Conservation (phyloP, 2,329 filamentous ascomycete species). For the Hysterium pulicare region DNA sequence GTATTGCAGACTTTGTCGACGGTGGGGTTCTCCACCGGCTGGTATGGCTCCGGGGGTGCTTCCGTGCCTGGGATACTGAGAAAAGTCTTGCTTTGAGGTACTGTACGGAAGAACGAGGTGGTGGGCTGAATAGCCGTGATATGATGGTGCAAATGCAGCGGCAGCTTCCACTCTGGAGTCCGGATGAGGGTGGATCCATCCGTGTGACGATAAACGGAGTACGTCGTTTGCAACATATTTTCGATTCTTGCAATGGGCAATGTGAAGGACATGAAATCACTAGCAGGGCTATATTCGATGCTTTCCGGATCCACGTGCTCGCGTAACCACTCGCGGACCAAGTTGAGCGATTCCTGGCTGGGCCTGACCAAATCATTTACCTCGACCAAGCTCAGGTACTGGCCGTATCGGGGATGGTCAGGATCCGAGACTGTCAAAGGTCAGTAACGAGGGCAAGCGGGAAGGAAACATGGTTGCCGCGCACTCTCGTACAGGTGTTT, state of each 20-base stretch:
- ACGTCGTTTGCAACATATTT: slow-evolving; percentile 43
- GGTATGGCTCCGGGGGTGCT: no score
- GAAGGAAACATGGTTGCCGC: no score
- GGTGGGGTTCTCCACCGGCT: slow-evolving; percentile 4
- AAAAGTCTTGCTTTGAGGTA: slow-evolving; percentile 8
- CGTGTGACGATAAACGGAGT: slow-evolving; percentile 44
- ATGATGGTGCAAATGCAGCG: slow-evolving; percentile 50
- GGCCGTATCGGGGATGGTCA: no score
- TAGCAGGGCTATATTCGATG: slow-evolving; percentile 43
- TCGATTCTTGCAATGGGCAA: slow-evolving; percentile 48
- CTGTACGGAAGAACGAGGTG: slow-evolving; percentile 48
- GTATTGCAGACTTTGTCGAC: slow-evolving; percentile 35
- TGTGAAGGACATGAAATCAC: slow-evolving; percentile 53
- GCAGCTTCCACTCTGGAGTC: slow-evolving; percentile 53
- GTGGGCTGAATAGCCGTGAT: slow-evolving; percentile 55
- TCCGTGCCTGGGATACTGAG: slow-evolving; percentile 1
- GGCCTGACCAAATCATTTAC: slow-evolving; percentile 51
- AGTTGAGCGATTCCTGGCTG: slow-evolving; percentile 43
- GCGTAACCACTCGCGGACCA: slow-evolving; percentile 50
- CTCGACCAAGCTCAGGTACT: slow-evolving; percentile 47
- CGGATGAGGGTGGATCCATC: slow-evolving; percentile 48
- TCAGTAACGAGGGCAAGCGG: no score
- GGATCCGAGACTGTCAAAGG: no score
- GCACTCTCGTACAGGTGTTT: no score
- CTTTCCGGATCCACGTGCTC: slow-evolving; percentile 41